Conservation (phyloP, 2,329 filamentous ascomycete species). For the Aciculosporium take region DNA sequence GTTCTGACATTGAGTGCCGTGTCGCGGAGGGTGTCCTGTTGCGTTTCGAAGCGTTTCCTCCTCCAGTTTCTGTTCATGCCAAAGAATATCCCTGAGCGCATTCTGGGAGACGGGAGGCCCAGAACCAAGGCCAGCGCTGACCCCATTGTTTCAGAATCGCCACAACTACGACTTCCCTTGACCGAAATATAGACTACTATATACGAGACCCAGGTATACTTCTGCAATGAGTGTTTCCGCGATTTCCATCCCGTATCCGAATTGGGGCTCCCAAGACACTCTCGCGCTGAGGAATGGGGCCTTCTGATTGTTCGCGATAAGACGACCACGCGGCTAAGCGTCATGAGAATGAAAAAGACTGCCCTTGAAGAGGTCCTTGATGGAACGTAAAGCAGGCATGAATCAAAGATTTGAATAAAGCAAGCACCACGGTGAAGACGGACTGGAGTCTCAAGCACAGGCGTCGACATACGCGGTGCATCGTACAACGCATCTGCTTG, state of each 20-base stretch:
- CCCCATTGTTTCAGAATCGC: constrained; percentile 1
- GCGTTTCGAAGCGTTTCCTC: too few species aligned
- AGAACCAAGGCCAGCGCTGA: background rate
- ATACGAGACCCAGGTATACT: background rate
- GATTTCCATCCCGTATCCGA: background rate
- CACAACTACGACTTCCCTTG: background rate
- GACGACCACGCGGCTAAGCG: too few species aligned
- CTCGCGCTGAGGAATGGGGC: too few species aligned
- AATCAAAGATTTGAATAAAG: background rate
- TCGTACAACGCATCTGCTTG: background rate
- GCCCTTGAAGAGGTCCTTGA: too few species aligned
- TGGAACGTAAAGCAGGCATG: background rate
- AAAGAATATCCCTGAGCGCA: background rate
- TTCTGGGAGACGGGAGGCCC: background rate
- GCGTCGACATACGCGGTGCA: background rate
- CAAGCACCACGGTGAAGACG: background rate
- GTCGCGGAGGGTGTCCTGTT: background rate
- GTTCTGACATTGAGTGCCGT: background rate
- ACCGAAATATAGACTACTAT: background rate
- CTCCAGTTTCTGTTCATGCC: background rate
- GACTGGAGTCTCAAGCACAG: background rate
- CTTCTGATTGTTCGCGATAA: too few species aligned
- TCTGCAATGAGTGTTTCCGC: background rate
- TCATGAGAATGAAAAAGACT: too few species aligned
- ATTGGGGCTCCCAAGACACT: background rate